A percentile compares a stretch with the other conserved stretches of the same genome.
Evolutionary conservation across 2,329 filamentous ascomycete genomes (phyloP).

Genomic region (Xylaria sp.): DNA sequence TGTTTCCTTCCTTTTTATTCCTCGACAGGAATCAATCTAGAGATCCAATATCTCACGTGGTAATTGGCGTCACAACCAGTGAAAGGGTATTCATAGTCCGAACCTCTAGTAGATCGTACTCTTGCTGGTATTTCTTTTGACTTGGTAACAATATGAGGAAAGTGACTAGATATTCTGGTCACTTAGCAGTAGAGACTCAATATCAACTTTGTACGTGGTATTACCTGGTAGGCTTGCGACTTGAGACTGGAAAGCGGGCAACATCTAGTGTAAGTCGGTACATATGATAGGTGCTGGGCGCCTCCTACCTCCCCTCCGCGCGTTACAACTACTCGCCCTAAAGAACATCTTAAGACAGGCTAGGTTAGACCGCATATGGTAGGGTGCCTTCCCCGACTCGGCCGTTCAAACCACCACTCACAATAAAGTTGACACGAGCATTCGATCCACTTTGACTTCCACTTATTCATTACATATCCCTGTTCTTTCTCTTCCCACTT

Average conservation of each 20-base stretch:
- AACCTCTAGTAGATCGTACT: neutral
- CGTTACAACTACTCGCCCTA: too few species aligned
- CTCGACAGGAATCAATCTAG: neutral
- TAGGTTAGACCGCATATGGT: neutral
- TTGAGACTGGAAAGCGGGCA: neutral
- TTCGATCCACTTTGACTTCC: constrained; percentile 21
- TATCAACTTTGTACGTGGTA: neutral
- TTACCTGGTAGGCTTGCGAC: neutral
- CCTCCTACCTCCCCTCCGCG: neutral
- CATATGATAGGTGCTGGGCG: neutral
- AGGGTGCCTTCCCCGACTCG: neutral
- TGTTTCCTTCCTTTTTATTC: neutral
- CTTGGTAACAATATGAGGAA: neutral
- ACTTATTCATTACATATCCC: constrained; percentile 26
- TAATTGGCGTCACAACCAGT: neutral
- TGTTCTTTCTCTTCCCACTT: constrained; percentile 26
- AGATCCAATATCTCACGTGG: neutral
- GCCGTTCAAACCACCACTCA: neutral
- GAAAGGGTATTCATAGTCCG: neutral
- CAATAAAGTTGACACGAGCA: neutral
- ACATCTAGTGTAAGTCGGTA: too few species aligned
- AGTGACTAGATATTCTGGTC: neutral
- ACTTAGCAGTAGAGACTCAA: neutral
- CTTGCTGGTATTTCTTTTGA: neutral
- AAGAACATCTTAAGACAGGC: neutral